These are phyloP conservation scores for Sambucus nigra DNA, from an alignment of 129 eudicot genomes.

Conservation along the genomic window DNA sequence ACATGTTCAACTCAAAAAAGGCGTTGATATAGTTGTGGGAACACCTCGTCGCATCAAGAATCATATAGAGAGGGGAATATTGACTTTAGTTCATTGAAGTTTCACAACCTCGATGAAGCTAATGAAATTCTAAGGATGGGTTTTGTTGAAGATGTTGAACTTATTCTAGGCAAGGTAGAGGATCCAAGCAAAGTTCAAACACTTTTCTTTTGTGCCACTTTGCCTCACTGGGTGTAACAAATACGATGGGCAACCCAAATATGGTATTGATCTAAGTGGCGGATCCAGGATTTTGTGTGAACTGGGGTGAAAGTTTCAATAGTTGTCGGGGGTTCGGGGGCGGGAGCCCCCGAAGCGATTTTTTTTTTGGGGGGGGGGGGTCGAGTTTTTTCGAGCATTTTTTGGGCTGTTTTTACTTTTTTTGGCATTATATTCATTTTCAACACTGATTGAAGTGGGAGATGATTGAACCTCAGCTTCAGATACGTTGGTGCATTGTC, in stretches of 20 bases:
- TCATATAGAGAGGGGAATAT: constrained; percentile 69
- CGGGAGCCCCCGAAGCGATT: too few relatives aligned
- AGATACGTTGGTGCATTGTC: too few relatives aligned
- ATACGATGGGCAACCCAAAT: constrained; percentile 58
- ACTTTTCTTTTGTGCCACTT: constrained; percentile 93
- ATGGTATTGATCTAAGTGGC: too few relatives aligned
- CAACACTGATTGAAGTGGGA: too few relatives aligned
- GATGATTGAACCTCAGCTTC: too few relatives aligned
- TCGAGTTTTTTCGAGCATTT: too few relatives aligned
- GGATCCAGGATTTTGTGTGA: too few relatives aligned
- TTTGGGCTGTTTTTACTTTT: too few relatives aligned
- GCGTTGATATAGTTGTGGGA: constrained; percentile 86
- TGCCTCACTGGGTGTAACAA: constrained; percentile 91
- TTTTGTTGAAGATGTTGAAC: constrained; percentile 96
- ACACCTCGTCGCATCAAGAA: constrained; percentile 97
- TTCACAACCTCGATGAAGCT: constrained; percentile 94
- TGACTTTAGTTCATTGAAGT: constrained; percentile 67
- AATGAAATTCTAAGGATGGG: constrained; percentile 97
- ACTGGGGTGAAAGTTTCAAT: too few relatives aligned
- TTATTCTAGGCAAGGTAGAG: constrained; percentile 85
- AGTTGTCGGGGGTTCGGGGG: too few relatives aligned
- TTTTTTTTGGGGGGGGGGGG: too few relatives aligned
- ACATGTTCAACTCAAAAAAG: constrained; percentile 55
- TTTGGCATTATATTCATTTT: too few relatives aligned
- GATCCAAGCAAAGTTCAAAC: constrained; percentile 91